Evolutionary conservation across 306 rosid genomes (phyloP).

Genomic region (Leucaena leucocephala): DNA sequence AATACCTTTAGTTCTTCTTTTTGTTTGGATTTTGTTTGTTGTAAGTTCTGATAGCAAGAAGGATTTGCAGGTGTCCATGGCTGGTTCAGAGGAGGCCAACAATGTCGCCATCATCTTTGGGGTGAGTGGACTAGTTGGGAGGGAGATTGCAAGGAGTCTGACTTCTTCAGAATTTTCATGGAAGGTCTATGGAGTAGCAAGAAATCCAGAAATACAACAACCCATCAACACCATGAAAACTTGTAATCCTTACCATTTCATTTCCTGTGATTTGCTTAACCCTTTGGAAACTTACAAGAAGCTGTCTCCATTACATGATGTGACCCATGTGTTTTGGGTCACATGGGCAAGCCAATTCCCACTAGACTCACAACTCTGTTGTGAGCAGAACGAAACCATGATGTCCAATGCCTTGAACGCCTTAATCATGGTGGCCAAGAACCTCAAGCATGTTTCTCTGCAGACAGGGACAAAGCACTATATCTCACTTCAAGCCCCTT

Average conservation of each 20-base stretch:
- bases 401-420: conserved; percentile 69
- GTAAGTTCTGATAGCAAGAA: no score
- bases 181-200: conserved; percentile 91
- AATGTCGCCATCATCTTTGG: conserved; percentile 84
- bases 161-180: conserved; percentile 50
- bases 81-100: conserved; percentile 35
- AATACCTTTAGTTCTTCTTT: neutral
- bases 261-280: conserved; percentile 76
- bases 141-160: conserved; percentile 61
- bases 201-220: conserved; percentile 47
- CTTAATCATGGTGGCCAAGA: conserved; percentile 50
- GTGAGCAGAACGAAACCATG: conserved; percentile 73
- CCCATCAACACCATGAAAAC: conserved; percentile 34
- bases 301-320: conserved; percentile 59
- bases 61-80: conserved; percentile 43
- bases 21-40: neutral
- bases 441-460: conserved; percentile 75
- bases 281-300: conserved; percentile 57
- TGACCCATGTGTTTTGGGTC: conserved; percentile 87
- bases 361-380: conserved; percentile 55
- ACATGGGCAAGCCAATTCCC: conserved; percentile 91
- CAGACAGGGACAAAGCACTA: conserved; percentile 96
- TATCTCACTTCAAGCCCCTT: conserved; percentile 57
- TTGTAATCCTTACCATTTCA: conserved; percentile 63
- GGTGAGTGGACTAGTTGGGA: conserved; percentile 86